Base-by-base conservation (phyloP, 2,329 filamentous ascomycete genomes). In the Endoconidiophora polonica region DNA sequence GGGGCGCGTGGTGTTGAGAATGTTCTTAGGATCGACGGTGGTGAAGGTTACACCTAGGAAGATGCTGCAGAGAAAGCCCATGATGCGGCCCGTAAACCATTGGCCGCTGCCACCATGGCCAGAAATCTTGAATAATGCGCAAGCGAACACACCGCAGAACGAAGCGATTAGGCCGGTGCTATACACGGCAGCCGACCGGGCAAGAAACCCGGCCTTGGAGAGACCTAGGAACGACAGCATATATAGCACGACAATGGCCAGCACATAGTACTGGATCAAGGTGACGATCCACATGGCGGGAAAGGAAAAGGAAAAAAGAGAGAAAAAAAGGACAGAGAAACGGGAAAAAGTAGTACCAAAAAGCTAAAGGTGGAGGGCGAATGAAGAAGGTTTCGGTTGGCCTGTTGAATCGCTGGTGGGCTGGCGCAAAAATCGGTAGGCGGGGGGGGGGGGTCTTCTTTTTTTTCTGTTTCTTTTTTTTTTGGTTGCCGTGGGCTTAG, bases 41-140 rank as follows among this genome's bases (percentile, higher is more conserved):
- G 76, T 71, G 62, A 96, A 95, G 53, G 71, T 74, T 45, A 95
- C 73, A 54, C 90, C 90, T 1, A 86, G 87, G 44, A 77, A 74
- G 43, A 74, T 64, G 57, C 72, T 72, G 83, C 94, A 93, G 57
- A 75, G 62, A 67, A 77, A 83, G 64, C 88, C 83, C 73, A 94
- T 96, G 55, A 73, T 66, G 54, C 87, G 77, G 5, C 71, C 91
- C 7, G 78, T 78, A 38, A 85, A 78, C 86, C 87, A 96, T 71
- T 96, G 91, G 24, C 84, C 77, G 56, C 86, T 76, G 50, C 83
- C 79, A 53, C 79, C 79, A 58, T 83, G 76, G 53, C 87, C 87
- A 45, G 79, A 58, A 14, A 84, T 58, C 44, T 83, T 79, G 55
- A 96, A 73, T 53, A 76, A 59, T 54, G 88, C 73, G 42, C 83